Percentiles rank a stretch among this genome's conserved stretches.
These are phyloP conservation scores for Drechslera avenae DNA, from an alignment of 2,329 filamentous ascomycete species.

Conservation along the genomic window DNA sequence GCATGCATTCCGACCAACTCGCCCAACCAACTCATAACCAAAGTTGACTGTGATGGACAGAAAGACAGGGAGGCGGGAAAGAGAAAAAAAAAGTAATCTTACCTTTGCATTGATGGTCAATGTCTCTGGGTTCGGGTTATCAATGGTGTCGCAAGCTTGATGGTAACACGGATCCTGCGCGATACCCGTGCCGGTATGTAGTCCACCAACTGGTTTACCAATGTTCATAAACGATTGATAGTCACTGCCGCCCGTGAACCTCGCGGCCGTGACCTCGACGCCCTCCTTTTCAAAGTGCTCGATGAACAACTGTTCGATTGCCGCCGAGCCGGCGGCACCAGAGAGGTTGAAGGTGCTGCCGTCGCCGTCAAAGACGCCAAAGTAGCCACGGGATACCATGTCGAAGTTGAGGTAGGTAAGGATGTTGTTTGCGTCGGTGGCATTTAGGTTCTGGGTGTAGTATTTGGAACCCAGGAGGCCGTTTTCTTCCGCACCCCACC, in stretches of 20 bases:
- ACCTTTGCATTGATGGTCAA: slow-evolving; percentile 47
- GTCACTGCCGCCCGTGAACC: slow-evolving; percentile 49
- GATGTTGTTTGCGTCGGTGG: slow-evolving; percentile 44
- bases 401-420: slow-evolving; percentile 52
- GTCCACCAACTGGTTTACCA: slow-evolving; percentile 48
- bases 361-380: slow-evolving; percentile 49
- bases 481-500: slow-evolving; percentile 51
- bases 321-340: slow-evolving; percentile 42
- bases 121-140: slow-evolving; percentile 47
- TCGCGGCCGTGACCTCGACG: slow-evolving; percentile 45
- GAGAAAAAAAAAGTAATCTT: too few relatives aligned
- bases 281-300: slow-evolving; percentile 44
- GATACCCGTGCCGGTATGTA: slow-evolving; percentile 50
- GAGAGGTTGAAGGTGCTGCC: slow-evolving; percentile 42
- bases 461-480: slow-evolving; percentile 48
- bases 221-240: slow-evolving; percentile 50
- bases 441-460: slow-evolving; percentile 44
- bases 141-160: slow-evolving; percentile 46
- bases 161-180: slow-evolving; percentile 51
- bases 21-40: too few relatives aligned
- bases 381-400: slow-evolving; percentile 49
- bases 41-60: too few relatives aligned
- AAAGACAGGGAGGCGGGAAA: neutral
- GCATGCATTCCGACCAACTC: too few relatives aligned
- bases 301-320: slow-evolving; percentile 46